phyloP scores from a whole-genome alignment of 2,329 filamentous ascomycete genomes.

The Epicoccum sorghinum region DNA sequence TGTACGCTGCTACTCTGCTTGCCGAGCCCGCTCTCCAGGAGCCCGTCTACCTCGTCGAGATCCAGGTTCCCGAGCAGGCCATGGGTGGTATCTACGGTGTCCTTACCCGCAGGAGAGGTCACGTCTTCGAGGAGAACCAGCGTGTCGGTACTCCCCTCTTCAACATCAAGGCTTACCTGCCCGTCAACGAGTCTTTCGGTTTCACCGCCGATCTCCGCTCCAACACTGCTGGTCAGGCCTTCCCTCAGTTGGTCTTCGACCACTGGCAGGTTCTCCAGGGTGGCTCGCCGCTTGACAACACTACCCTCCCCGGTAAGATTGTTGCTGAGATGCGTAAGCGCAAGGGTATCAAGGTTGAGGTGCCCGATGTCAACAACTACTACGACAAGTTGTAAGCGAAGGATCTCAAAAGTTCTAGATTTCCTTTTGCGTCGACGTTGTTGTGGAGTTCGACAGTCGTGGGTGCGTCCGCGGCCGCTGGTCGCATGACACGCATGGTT shows the following conservation, averaged over 20 bases:
- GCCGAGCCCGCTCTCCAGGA: conserved; percentile 91
- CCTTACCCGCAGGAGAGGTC: conserved; percentile 95
- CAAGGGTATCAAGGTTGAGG: conserved; percentile 98
- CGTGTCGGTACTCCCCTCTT: conserved; percentile 98
- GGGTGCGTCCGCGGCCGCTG: conserved; percentile 44
- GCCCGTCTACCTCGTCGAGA: conserved; percentile 98
- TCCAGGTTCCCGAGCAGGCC: conserved; percentile 96
- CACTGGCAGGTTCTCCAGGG: conserved; percentile 97
- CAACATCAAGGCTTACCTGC: conserved; percentile 97
- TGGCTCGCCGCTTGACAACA: conserved; percentile 86
- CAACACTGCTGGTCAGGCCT: conserved; percentile 94
- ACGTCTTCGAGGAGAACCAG: conserved; percentile 99
- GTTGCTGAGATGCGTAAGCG: conserved; percentile 94
- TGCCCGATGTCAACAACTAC: conserved; percentile 96
- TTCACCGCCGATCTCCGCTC: conserved; percentile 97
- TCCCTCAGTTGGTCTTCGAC: conserved; percentile 98
- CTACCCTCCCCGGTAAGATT: conserved; percentile 80
- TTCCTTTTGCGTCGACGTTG: conserved; percentile 47
- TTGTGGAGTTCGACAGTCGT: conserved; percentile 39
- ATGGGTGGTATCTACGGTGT: conserved; percentile 99
- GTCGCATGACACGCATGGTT: conserved; percentile 42
- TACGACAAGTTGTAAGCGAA: conserved; percentile 94
- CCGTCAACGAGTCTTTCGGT: conserved; percentile 97
- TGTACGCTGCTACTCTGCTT: conserved; percentile 91
- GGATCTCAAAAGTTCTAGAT: conserved; percentile 53